Conservation (phyloP, 2,329 filamentous ascomycete genomes). For the Teratosphaeria pseudoeucalypti region DNA sequence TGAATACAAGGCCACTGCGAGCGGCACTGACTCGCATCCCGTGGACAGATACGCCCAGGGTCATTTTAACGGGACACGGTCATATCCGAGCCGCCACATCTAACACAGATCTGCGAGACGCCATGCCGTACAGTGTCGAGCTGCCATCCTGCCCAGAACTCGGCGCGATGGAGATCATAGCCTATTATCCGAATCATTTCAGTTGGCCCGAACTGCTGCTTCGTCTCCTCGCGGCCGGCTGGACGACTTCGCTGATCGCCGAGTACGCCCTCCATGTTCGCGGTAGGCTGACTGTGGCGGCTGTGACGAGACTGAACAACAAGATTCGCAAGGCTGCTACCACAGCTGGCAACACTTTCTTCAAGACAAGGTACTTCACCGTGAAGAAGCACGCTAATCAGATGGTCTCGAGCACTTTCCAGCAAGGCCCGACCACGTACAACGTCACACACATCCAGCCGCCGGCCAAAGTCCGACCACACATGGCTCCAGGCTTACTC, state of each 20-base stretch:
- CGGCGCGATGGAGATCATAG: slow-evolving; percentile 6
- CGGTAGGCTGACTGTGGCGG: neutral
- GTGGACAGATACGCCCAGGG: neutral
- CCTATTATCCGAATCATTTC: slow-evolving; percentile 7
- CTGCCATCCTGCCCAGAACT: neutral
- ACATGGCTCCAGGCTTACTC: neutral
- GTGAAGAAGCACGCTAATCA: neutral
- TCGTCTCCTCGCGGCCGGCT: slow-evolving; percentile 2
- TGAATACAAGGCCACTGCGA: neutral
- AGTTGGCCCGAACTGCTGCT: slow-evolving; percentile 5
- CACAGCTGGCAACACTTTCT: neutral
- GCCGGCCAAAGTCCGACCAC: too few species aligned
- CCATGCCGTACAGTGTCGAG: neutral
- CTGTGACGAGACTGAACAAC: neutral
- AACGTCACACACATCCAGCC: neutral
- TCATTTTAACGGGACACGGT: neutral
- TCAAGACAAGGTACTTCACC: neutral
- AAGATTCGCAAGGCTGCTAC: neutral
- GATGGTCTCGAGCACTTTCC: neutral
- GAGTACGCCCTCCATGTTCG: neutral
- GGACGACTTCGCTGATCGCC: neutral
- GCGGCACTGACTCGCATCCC: neutral
- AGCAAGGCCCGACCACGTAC: neutral
- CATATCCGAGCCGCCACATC: neutral
- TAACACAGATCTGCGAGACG: neutral